Conservation (phyloP, 345 rosid genomes). For the Triadica sebifera region DNA sequence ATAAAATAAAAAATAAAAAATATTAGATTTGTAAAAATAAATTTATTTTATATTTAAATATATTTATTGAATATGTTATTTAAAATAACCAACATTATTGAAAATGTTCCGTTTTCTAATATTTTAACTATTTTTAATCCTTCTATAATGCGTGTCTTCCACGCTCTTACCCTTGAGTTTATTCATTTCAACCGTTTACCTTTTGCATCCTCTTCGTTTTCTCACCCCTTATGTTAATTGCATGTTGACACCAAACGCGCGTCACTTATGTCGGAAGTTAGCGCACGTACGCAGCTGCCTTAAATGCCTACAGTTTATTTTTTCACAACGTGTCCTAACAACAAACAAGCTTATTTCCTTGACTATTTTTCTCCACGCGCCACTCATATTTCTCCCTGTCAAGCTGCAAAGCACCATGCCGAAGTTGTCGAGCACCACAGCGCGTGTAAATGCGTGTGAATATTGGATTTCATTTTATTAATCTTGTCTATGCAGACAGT, state of each 20-base stretch:
- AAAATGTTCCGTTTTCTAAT: not conserved
- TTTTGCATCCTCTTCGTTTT: not conserved
- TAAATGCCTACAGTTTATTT: slow-evolving; percentile 37
- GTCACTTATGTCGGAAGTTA: slow-evolving; percentile 36
- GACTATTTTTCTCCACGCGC: not conserved
- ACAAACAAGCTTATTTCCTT: not conserved
- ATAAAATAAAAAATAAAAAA: too few relatives aligned
- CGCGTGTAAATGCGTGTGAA: not conserved
- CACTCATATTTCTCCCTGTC: not conserved
- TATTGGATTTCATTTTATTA: slow-evolving; percentile 5
- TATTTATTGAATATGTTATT: too few relatives aligned
- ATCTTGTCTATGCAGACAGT: not conserved
- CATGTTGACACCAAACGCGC: slow-evolving; percentile 38
- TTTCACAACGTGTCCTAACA: slow-evolving; percentile 23
- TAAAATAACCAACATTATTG: too few relatives aligned
- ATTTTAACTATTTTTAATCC: not conserved
- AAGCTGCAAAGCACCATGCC: too few relatives aligned
- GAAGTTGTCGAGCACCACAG: too few relatives aligned
- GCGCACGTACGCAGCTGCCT: slow-evolving; percentile 35
- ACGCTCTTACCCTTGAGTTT: not conserved
- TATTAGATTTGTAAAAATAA: too few relatives aligned
- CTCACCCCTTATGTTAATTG: slow-evolving; percentile 5
- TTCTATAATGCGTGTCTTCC: not conserved
- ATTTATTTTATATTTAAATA: too few relatives aligned
- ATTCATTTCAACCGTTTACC: not conserved